A percentile compares a stretch with the other conserved stretches of the same genome.
Conservation (phyloP, 1,284 basidiomycete species). For the Somion occarium region DNA sequence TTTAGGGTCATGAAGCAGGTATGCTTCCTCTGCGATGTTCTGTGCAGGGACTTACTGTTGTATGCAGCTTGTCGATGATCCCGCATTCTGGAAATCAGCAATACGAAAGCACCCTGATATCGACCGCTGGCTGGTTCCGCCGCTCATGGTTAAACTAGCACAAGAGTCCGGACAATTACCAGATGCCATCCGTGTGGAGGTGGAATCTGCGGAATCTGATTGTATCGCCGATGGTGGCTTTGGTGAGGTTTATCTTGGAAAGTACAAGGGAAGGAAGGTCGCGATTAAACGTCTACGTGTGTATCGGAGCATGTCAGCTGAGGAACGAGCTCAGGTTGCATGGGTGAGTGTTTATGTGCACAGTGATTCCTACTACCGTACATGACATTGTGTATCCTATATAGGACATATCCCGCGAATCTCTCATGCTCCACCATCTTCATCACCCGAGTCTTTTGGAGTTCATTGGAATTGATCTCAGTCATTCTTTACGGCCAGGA, state of each 20-base stretch:
- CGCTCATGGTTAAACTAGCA: not conserved
- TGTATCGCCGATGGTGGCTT: constrained; percentile 3
- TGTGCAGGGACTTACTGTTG: no score
- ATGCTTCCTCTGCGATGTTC: no score
- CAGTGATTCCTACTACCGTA: no score
- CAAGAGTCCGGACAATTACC: not conserved
- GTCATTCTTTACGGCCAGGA: not conserved
- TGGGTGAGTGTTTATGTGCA: no score
- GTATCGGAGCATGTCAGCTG: not conserved
- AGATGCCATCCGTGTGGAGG: not conserved
- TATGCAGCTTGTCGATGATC: not conserved
- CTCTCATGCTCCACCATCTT: not conserved
- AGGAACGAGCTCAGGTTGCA: no score
- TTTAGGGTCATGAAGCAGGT: no score
- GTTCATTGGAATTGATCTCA: constrained; percentile 1
- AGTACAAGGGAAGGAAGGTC: not conserved
- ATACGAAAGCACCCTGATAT: not conserved
- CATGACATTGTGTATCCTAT: no score
- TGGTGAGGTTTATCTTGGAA: constrained; percentile 5
- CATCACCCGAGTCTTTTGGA: constrained; percentile 1
- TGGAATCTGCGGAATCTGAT: not conserved
- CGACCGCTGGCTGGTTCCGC: not conserved
- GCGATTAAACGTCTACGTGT: constrained; percentile 5
- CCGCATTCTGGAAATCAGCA: not conserved
- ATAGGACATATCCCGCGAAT: not conserved